Conservation (phyloP, 2,329 filamentous ascomycete genomes). For the Talaromyces albobiverticillius region DNA sequence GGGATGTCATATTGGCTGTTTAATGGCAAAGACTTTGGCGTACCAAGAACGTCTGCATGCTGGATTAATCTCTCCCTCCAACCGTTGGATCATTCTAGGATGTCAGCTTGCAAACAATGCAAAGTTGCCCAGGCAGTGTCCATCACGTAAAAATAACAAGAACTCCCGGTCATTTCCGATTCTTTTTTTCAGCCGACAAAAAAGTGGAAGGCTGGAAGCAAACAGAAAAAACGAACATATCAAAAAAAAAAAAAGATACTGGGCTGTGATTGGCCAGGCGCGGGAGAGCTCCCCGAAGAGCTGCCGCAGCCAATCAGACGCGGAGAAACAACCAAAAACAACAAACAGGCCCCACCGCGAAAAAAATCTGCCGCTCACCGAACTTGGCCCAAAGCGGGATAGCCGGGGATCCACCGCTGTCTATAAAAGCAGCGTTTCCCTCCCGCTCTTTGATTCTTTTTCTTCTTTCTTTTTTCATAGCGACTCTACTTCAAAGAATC, state of each 20-base stretch:
- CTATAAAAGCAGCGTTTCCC: slow-evolving; percentile 28
- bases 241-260: neutral
- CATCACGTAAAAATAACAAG: too few species aligned
- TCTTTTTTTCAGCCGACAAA: too few species aligned
- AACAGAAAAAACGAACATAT: too few species aligned
- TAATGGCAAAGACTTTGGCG: too few species aligned
- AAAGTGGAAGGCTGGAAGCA: too few species aligned
- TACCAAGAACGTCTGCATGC: too few species aligned
- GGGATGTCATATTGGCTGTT: too few species aligned
- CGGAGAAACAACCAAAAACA: slow-evolving; percentile 21
- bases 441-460: slow-evolving; percentile 20
- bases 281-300: neutral
- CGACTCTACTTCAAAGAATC: slow-evolving; percentile 64
- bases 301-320: neutral
- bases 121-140: too few species aligned
- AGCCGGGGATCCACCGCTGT: neutral
- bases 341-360: neutral
- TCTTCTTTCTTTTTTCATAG: slow-evolving; percentile 23
- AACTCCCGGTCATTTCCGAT: too few species aligned
- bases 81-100: too few species aligned
- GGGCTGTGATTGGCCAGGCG: slow-evolving; percentile 3
- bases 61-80: too few species aligned
- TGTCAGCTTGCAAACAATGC: too few species aligned
- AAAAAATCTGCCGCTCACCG: slow-evolving; percentile 4
- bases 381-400: neutral